A percentile compares a stretch with the other conserved stretches of the same genome.
phyloP scores from a whole-genome alignment of 2,329 filamentous ascomycete genomes.

The Aureobasidium sp. region DNA sequence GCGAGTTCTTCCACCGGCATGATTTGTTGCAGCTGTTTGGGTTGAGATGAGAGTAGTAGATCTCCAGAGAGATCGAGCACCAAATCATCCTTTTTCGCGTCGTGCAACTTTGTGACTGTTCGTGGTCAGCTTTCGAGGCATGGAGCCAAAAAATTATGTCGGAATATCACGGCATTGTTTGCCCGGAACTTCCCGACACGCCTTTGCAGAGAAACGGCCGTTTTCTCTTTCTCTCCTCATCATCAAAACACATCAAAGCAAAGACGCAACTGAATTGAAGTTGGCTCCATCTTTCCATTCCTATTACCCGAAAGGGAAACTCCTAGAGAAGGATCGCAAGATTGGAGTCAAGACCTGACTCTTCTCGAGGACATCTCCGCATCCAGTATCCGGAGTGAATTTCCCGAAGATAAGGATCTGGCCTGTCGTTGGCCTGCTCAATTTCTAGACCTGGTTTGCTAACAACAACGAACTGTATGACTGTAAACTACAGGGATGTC shows the following conservation, averaged over 20 bases:
- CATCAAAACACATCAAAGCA: background rate
- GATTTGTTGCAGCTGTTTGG: slow-evolving; percentile 52
- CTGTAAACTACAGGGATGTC: background rate
- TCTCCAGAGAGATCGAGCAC: background rate
- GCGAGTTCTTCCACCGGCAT: slow-evolving; percentile 66
- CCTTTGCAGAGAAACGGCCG: too few relatives aligned
- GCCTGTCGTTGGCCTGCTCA: background rate
- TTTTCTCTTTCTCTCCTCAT: background rate
- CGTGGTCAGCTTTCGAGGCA: background rate
- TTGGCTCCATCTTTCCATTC: background rate
- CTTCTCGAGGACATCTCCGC: background rate
- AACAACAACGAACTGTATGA: background rate
- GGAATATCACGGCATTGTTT: background rate
- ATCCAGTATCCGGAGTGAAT: background rate
- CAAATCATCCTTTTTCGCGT: background rate
- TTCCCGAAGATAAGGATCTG: slow-evolving; percentile 4
- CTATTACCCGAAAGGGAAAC: background rate
- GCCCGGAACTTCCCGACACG: background rate
- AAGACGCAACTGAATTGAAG: background rate
- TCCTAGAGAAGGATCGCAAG: background rate
- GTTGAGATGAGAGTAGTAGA: slow-evolving; percentile 22
- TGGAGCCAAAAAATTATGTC: background rate
- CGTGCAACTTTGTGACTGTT: too few relatives aligned
- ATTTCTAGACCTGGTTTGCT: background rate
- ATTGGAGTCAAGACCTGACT: background rate